phyloP scores from a whole-genome alignment of 495 filamentous ascomycete species.

The Hyaloscypha finlandica region DNA sequence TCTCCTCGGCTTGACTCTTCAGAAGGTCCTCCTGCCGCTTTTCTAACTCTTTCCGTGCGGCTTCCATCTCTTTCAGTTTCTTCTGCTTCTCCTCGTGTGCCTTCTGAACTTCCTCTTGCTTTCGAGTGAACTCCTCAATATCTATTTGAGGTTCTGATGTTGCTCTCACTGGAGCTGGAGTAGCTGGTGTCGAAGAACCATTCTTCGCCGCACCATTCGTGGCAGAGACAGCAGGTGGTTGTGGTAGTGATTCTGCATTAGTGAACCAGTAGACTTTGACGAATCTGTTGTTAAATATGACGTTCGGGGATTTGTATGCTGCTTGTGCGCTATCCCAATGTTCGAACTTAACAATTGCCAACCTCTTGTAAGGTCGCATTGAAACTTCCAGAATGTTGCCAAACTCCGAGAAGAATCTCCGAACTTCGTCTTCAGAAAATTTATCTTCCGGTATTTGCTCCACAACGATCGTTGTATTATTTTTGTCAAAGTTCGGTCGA shows the following conservation, averaged over 20 bases:
- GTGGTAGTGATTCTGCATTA: constrained; percentile 41
- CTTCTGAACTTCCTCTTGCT: constrained; percentile 80
- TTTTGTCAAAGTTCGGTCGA: constrained; percentile 73
- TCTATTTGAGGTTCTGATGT: constrained; percentile 62
- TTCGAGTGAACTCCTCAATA: constrained; percentile 72
- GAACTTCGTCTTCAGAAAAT: constrained; percentile 71
- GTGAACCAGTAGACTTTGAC: constrained; percentile 98
- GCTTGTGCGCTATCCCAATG: constrained; percentile 71
- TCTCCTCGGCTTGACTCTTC: constrained; percentile 76
- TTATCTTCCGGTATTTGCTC: constrained; percentile 92
- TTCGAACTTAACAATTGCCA: constrained; percentile 82
- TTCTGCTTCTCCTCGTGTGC: constrained; percentile 73
- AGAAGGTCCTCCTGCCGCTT: constrained; percentile 73
- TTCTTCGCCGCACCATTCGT: constrained; percentile 28
- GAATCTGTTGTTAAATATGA: constrained; percentile 95
- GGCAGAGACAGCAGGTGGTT: constrained; percentile 29
- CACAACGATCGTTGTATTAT: constrained; percentile 80
- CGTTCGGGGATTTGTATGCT: constrained; percentile 88
- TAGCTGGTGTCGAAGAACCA: constrained; percentile 23
- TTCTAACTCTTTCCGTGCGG: constrained; percentile 70
- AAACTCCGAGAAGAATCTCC: constrained; percentile 82
- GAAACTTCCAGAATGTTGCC: constrained; percentile 72
- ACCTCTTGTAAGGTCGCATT: constrained; percentile 73
- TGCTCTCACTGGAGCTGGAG: constrained; percentile 28
- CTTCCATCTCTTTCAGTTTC: constrained; percentile 74